Evolutionary conservation across 106 monocot species (phyloP).

Genomic region (Phalaenopsis equestris): DNA sequence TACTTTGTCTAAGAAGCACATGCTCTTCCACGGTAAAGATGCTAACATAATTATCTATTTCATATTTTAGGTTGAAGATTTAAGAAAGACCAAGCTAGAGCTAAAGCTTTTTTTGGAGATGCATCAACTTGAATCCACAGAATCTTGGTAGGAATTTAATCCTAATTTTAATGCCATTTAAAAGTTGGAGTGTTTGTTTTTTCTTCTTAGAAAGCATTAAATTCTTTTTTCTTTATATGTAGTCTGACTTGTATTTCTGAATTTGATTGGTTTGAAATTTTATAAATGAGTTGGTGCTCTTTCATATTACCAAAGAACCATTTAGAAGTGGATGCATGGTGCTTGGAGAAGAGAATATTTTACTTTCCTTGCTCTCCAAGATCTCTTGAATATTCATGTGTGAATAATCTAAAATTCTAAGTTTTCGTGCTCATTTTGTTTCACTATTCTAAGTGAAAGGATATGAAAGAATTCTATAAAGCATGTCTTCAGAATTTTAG

Average conservation of each 20-base stretch:
- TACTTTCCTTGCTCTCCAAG: too few species aligned
- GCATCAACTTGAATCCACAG: conserved; percentile 61
- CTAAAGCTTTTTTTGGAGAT: conserved; percentile 53
- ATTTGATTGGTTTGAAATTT: too few species aligned
- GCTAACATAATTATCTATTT: conserved; percentile 4
- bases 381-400: too few species aligned
- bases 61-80: conserved; percentile 46
- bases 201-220: neutral
- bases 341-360: too few species aligned
- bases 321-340: too few species aligned
- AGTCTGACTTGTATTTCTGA: neutral
- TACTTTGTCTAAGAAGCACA: neutral
- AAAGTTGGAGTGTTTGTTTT: neutral
- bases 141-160: conserved; percentile 36
- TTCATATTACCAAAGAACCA: too few species aligned
- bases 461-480: too few species aligned
- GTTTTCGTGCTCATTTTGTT: too few species aligned
- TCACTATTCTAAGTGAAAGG: too few species aligned
- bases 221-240: neutral
- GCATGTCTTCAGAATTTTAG: too few species aligned
- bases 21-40: neutral
- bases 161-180: neutral
- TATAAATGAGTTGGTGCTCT: too few species aligned
- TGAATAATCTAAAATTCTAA: too few species aligned
- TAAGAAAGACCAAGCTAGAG: conserved; percentile 38